Conservation (phyloP, 768 basidiomycete species). For the Phanerodontia chrysosporium region DNA sequence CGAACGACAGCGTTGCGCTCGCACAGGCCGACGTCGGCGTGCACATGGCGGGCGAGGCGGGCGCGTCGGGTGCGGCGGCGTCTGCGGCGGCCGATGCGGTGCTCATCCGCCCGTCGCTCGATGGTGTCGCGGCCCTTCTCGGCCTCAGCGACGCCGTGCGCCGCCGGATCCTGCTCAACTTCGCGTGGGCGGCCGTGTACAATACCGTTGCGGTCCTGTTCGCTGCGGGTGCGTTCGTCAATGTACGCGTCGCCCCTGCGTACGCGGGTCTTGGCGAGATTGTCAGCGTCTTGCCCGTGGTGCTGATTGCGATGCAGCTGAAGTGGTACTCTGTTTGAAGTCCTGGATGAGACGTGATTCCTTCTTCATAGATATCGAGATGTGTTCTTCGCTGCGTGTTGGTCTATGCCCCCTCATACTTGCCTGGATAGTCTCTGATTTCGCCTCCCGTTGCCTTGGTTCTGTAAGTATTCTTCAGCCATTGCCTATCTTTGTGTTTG, state of each 20-base stretch:
- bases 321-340: conserved; percentile 17
- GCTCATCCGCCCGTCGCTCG: conserved; percentile 31
- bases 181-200: conserved; percentile 39
- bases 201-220: conserved; percentile 45
- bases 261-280: conserved; percentile 43
- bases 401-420: too few species aligned
- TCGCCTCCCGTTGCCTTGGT: too few species aligned
- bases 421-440: too few species aligned
- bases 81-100: conserved; percentile 45
- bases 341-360: too few species aligned
- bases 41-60: conserved; percentile 22
- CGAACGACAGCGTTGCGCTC: conserved; percentile 49
- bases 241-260: conserved; percentile 33
- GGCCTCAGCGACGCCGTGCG: conserved; percentile 31
- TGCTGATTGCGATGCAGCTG: conserved; percentile 31
- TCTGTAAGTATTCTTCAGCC: too few species aligned
- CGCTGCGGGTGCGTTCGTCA: conserved; percentile 45
- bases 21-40: conserved; percentile 48
- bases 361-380: too few species aligned
- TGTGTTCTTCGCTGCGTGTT: too few species aligned
- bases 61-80: conserved; percentile 36
- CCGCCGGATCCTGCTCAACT: conserved; percentile 31
- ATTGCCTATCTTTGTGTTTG: too few species aligned
- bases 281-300: conserved; percentile 38
- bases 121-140: conserved; percentile 35